Evolutionary conservation across 2,329 filamentous ascomycete genomes (phyloP), one percentile per base, ranked within the genome.

Genomic region (Calonectria hongkongensis): DNA sequence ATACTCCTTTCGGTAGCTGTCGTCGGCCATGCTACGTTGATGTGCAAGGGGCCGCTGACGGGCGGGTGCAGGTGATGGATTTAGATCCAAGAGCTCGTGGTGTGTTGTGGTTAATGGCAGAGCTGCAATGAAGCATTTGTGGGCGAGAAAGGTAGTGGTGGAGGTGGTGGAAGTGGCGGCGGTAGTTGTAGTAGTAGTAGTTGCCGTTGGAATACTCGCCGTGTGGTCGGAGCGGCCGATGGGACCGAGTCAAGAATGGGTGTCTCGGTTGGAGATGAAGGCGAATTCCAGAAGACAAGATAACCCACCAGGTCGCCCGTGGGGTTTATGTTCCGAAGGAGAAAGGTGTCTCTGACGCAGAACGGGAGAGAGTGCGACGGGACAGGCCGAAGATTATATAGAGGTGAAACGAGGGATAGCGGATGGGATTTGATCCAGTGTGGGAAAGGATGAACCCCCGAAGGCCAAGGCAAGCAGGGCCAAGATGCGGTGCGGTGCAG

Each of bases 1-100:
- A 81, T 84, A 82, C 69, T 84, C 81, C 75, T 82, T 81, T 76
- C 82, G 82, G 77, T 83, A 81, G 71, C 80, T 82, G 76, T 85
- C 83, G 81, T 84, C 83, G 78, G 83, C 83, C 83, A 85, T 85
- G 79, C 82, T 84, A 80, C 79, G 82, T 77, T 75, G 76, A 76
- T 72, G 74, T 73, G 74, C 71, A 71, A 75, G 70, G 70, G 76
- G 76, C 79, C 80, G 73, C 78, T 78, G 76, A 76, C 68, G 56
- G 78, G 75, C 75, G 70, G 69, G 69, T 77, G 76, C 67, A 68
- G 74, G 69, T 75, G 77, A 71, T 65, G 72, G 69, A 63, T 73
- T 58, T 68, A 48, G 62, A 67, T 74, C 74, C 73, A 70, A 43
- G 67, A 54, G 63, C 70, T 69, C 66, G 47, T 43, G 36, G 63